These are phyloP conservation scores for Fusarium stilboides DNA, from an alignment of 2,329 filamentous ascomycete species.

Conservation along the genomic window DNA sequence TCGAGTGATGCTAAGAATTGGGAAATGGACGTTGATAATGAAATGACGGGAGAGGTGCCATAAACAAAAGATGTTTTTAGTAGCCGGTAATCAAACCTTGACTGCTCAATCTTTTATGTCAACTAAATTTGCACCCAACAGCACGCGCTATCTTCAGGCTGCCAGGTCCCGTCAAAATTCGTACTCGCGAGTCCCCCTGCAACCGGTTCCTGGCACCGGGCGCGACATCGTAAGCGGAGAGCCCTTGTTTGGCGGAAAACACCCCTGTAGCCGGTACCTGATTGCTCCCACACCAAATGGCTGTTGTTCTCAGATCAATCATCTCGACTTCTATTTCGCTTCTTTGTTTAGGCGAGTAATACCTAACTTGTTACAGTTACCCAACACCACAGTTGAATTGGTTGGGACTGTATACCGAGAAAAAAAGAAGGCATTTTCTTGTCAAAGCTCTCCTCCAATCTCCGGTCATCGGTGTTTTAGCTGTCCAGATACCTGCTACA, in stretches of 20 bases:
- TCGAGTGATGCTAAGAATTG: conserved; percentile 17
- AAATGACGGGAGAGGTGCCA: background rate
- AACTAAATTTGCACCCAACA: background rate
- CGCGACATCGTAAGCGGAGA: conserved; percentile 37
- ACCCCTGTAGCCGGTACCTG: conserved; percentile 50
- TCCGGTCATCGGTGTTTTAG: conserved; percentile 19
- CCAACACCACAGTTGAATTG: conserved; percentile 11
- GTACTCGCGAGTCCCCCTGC: conserved; percentile 39
- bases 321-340: conserved; percentile 42
- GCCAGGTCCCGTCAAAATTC: conserved; percentile 23
- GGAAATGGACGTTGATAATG: conserved; percentile 4
- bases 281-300: conserved; percentile 45
- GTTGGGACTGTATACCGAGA: conserved; percentile 4
- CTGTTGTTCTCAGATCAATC: conserved; percentile 32
- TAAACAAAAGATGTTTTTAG: conserved; percentile 8
- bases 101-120: conserved; percentile 5
- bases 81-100: background rate
- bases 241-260: conserved; percentile 43
- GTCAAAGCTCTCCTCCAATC: conserved; percentile 20
- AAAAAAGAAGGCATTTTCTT: conserved; percentile 1
- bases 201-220: conserved; percentile 45
- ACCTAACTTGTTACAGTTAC: conserved; percentile 29
- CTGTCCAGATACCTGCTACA: conserved; percentile 11
- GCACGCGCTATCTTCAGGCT: background rate
- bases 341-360: conserved; percentile 36